Evolutionary conservation across 2,329 filamentous ascomycete species (phyloP), one percentile per base, ranked within the genome.

Genomic region (Rhynchosporium secalis): DNA sequence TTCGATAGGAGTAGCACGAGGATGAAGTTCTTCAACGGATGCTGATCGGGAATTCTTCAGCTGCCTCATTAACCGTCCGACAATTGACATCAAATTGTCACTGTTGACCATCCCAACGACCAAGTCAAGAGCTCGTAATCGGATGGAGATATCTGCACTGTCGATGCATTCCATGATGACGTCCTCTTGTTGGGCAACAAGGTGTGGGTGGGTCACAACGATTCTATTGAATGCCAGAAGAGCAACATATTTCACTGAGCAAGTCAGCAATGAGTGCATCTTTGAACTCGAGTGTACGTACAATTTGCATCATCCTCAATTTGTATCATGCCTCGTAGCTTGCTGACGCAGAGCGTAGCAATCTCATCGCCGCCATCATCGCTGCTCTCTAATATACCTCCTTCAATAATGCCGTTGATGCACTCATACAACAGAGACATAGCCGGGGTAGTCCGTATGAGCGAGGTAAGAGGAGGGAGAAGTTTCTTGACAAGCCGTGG

Each of bases 341-440:
- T 99, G 65, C 86, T 91, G 31, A 98, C 93, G 74, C 95, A 99
- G 4, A 99, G 81, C 33, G 87, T 87, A 6, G 95, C 95, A 72
- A 99, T 92, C 75, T 97, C 93, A 69, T 98, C 93, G 45, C 90
- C 89, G 60, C 94, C 93, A 58, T 91, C 90, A 67, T 93, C 91
- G 33, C 88, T 86, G 49, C 88, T 91, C 38, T 92, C 91, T 56
- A 99, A 79, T 62, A 99, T 96, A 0, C 95, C 95, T 33, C 95
- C 95, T 74, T 97, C 93, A 63, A 99, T 96, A 66, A 99, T 96
- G 29, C 95, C 95, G 75, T 96, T 97, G 76, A 99, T 97, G 73
- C 95, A 99, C 77, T 99, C 95, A 71, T 99, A 99, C 5, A 98
- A 79, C 33, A 99, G 78, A n/a, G 95, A 98, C 95, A 98, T 98